These are phyloP conservation scores for Cladophialophora psammophila DNA, from an alignment of 2,329 filamentous ascomycete species.

Conservation along the genomic window DNA sequence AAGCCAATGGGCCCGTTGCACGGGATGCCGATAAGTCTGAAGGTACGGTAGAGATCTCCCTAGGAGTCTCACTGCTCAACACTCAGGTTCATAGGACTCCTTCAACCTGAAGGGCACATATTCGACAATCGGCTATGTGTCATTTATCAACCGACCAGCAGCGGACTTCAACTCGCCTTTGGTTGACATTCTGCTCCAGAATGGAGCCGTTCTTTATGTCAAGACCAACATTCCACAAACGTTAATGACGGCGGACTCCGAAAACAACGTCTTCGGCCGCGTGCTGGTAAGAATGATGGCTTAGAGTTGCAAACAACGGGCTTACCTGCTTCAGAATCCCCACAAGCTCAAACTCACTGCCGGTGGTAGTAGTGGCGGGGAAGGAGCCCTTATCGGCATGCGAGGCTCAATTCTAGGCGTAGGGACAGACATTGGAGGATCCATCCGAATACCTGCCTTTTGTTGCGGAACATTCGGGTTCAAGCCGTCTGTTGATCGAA, in stretches of 20 bases:
- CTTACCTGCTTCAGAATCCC: constrained; percentile 59
- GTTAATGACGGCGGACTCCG: constrained; percentile 61
- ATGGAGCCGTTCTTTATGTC: constrained; percentile 59
- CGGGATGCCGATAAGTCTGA: constrained; percentile 52
- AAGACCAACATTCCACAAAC: constrained; percentile 63
- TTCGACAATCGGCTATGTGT: constrained; percentile 45
- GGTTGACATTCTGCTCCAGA: constrained; percentile 42
- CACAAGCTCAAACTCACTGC: constrained; percentile 66
- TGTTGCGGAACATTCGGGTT: constrained; percentile 60
- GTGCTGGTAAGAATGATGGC: constrained; percentile 50
- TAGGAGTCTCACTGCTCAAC: neutral
- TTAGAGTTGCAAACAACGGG: neutral
- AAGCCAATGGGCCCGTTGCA: constrained; percentile 68
- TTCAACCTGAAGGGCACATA: constrained; percentile 44
- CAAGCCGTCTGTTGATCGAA: constrained; percentile 56
- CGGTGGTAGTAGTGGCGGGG: constrained; percentile 72
- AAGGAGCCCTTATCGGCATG: constrained; percentile 67
- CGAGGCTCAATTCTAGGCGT: constrained; percentile 66
- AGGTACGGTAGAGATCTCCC: constrained; percentile 16
- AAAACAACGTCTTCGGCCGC: constrained; percentile 66
- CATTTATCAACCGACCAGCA: constrained; percentile 37
- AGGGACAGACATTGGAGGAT: constrained; percentile 66
- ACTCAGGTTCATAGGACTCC: constrained; percentile 44
- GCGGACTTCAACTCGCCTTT: constrained; percentile 41
- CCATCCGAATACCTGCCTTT: constrained; percentile 57